Evolutionary conservation across 1,284 basidiomycete species (phyloP).

Genomic region (Sporisorium sorghi): DNA sequence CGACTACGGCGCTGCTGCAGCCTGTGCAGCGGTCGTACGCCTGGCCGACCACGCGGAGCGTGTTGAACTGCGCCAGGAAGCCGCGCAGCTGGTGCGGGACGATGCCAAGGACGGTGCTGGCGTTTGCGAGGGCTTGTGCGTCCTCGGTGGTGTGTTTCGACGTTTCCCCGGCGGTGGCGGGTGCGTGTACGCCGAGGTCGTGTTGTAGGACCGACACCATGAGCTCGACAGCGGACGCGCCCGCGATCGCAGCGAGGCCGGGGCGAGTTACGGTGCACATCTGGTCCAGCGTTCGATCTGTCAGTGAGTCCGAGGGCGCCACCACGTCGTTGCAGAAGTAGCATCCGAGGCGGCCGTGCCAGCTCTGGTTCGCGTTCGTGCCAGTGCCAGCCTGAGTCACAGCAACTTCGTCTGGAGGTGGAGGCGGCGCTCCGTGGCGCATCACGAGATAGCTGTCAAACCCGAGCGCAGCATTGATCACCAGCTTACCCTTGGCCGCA

Average conservation of each 20-base stretch:
- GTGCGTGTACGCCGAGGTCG: conserved; percentile 50
- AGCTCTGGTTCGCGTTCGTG: conserved; percentile 33
- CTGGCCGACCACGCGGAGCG: conserved; percentile 82
- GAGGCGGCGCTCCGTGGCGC: conserved; percentile 83
- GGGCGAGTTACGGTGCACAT: conserved; percentile 99
- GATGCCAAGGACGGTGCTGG: conserved; percentile 74
- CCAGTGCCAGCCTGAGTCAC: not conserved
- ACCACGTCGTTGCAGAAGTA: conserved; percentile 99
- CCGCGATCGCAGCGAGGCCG: conserved; percentile 90
- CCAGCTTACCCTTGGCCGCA: conserved; percentile 86
- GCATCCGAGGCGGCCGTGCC: conserved; percentile 75
- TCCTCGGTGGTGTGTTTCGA: conserved; percentile 24
- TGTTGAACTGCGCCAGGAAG: conserved; percentile 85
- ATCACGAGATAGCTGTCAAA: conserved; percentile 97
- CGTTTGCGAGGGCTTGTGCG: conserved; percentile 31
- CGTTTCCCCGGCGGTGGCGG: conserved; percentile 37
- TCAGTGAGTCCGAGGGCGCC: conserved; percentile 90
- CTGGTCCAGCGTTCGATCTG: conserved; percentile 94
- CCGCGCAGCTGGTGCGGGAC: conserved; percentile 96
- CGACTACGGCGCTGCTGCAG: conserved; percentile 72
- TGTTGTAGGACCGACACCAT: conserved; percentile 90
- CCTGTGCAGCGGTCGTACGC: conserved; percentile 91
- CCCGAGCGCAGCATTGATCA: conserved; percentile 93
- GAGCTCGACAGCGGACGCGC: conserved; percentile 90
- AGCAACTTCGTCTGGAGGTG: not conserved